Base-by-base conservation (phyloP, 352 stramenopile species). In the Nothophytophthora sp. region DNA sequence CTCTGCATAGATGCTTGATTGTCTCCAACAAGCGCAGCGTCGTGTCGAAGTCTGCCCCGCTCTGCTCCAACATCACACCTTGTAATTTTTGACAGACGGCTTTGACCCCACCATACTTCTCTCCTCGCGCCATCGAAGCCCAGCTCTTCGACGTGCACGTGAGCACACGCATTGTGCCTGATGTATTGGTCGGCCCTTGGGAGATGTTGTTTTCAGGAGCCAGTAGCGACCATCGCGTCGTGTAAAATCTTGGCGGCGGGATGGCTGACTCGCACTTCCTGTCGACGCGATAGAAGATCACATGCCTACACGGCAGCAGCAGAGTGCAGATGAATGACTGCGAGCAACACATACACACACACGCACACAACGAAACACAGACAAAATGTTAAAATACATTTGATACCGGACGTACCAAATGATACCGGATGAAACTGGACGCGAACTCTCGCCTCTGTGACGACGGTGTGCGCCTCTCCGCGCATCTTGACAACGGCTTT, bases 271-370 rank as follows among this genome's bases (percentile, higher is more conserved):
- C 53, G n/a, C 33, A 50, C 1, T 0, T 4, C n/a, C 48, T 15
- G 3, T 6, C 18, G 5, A 9, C 1, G 5, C 28, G 29, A 13
- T 43, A 54, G 36, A 27, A 50, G 22, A 55, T 45, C 0, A 50
- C 30, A 13, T 61, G 28, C 5, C 43, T 10, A 12, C 53, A 61
- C 9, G 44, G 52, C 22, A 61, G 19, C 16, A 61, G 16, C 9
- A 61, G 8, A 10, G 37, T 61, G 8, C 7, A 18, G 42, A 55
- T 61, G 19, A 60, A 48, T n/a, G n/a, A n/a, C n/a, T n/a, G n/a
- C n/a, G n/a, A n/a, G 0, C 12, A 25, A 37, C 28, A 54, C 5
- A 32, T 48, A 20, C 34, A 60, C 29, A 49, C 33, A 30, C 39
- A 58, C 12, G 50, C 50, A 39, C 50, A 34, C 40, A 58, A 29